Base-by-base conservation (phyloP, 2,329 filamentous ascomycete genomes). In the Coniochaeta sp. region DNA sequence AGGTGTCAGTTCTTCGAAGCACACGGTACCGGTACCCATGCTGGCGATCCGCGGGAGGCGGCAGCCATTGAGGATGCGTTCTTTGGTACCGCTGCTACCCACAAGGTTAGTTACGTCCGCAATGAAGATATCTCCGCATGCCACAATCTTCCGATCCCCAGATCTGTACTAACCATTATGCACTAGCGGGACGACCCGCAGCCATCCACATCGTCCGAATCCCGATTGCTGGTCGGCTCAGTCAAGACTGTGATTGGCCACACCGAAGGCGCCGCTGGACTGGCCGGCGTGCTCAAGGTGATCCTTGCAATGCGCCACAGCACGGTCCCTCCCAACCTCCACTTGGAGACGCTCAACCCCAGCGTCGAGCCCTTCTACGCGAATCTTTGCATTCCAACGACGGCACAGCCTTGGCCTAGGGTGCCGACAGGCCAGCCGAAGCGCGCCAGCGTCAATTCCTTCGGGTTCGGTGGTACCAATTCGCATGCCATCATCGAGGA, bases 171-270 rank as follows among this genome's bases (percentile, higher is more conserved):
- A 5, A 10, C 14, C 24, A 24, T 44, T 19, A 47, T 47, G 42
- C 42, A 26, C 42, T 47, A 52, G 47, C 47, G 47, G 32, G 32
- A 36, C 54, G 54, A 55, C n/a, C 30, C 54, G 30, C 16, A 24
- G 19, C 17, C n/a, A 36, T 28, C 55, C 24, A 24, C 38, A 42
- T 3, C 57, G 32, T 32, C 57, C n/a, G 71, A 70, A 47, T 26
- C 55, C 22, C 55, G 19, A 9, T 47, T 78, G 26, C 59, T 75
- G 1, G 75, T 78, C 1, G 76, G 76, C 3, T 78, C 75, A 0
- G 64, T 77, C 59, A 79, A 78, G 68, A 78, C 76, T 0, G 69
- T 78, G 2, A 71, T 79, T 34, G 81, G 81, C 19, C 80, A 83
- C 63, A 77, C 76, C 0, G 81, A 83, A 65, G 77, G 78, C 9